A percentile compares a stretch with the other conserved stretches of the same genome.
phyloP scores from a whole-genome alignment of 177 flowering plant genomes.

The Telopea speciosissima region DNA sequence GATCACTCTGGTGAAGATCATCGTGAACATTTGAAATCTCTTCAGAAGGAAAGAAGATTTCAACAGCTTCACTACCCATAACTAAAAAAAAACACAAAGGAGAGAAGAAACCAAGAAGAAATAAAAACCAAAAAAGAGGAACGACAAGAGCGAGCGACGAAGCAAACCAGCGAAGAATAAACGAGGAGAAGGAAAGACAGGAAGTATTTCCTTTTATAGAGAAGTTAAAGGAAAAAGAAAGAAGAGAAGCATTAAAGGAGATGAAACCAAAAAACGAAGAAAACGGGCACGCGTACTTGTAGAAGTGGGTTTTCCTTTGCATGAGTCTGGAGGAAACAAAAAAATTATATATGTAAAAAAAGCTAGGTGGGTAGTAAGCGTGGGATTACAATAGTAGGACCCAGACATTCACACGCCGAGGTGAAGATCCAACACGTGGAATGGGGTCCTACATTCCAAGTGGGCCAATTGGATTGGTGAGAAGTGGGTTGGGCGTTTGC shows the following conservation, averaged over 20 bases:
- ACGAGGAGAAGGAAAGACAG: neutral
- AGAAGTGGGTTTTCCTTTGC: neutral
- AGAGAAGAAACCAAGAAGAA: neutral
- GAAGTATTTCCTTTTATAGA: neutral
- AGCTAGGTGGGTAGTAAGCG: neutral
- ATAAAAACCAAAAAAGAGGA: neutral
- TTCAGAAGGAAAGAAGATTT: constrained; percentile 23
- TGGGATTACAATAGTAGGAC: neutral
- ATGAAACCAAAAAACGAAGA: neutral
- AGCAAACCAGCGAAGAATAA: neutral
- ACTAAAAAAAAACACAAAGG: neutral
- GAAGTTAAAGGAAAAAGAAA: neutral
- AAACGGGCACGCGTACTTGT: neutral
- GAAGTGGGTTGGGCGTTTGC: neutral
- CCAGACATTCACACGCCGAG: neutral
- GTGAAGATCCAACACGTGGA: neutral
- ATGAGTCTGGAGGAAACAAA: neutral
- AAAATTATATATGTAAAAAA: neutral
- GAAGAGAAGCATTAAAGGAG: neutral
- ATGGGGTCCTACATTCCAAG: neutral
- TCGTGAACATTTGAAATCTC: constrained; percentile 20
- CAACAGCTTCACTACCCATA: constrained; percentile 57
- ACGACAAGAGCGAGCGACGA: neutral
- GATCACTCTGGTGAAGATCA: neutral
- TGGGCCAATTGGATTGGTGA: neutral